Evolutionary conservation across 208 protist genomes (phyloP).

Genomic region (Lotmaria passim): DNA sequence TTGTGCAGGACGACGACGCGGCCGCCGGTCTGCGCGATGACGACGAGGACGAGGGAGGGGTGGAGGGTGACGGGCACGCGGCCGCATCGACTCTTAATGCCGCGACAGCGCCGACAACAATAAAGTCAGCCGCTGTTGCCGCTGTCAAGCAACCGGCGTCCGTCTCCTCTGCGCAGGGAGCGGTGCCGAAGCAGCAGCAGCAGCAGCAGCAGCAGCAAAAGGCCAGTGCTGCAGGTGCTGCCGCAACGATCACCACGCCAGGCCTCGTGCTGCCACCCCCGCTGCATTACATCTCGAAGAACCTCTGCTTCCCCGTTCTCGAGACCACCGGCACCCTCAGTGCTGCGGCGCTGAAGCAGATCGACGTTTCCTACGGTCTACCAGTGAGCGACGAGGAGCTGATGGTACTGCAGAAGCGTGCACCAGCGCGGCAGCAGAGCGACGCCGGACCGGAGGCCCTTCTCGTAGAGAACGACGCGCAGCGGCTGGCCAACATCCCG

Average conservation of each 20-base stretch:
- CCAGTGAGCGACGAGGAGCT: conserved; percentile 82
- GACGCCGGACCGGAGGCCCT: conserved; percentile 66
- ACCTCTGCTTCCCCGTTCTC: conserved; percentile 79
- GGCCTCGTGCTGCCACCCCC: conserved; percentile 75
- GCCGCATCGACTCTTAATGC: too few relatives aligned
- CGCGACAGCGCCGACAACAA: not conserved
- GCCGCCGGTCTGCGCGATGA: conserved; percentile 37
- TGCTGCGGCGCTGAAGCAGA: conserved; percentile 46
- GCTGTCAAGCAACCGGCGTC: not conserved
- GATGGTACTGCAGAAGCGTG: conserved; percentile 61
- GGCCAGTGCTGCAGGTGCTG: too few relatives aligned
- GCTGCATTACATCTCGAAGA: conserved; percentile 63
- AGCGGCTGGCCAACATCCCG: conserved; percentile 85
- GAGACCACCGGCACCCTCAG: conserved; percentile 53
- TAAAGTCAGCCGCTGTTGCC: not conserved
- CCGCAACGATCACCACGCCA: conserved; percentile 26
- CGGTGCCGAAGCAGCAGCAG: conserved; percentile 3
- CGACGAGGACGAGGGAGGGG: conserved; percentile 31
- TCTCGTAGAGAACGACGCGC: conserved; percentile 78
- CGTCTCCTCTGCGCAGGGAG: not conserved
- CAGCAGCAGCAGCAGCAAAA: too few relatives aligned
- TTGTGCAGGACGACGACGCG: conserved; percentile 45
- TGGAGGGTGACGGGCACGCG: not conserved
- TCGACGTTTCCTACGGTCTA: conserved; percentile 79
- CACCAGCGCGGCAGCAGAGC: conserved; percentile 57